Conservation (phyloP, 257 asterid species). For the Avicennia marina region DNA sequence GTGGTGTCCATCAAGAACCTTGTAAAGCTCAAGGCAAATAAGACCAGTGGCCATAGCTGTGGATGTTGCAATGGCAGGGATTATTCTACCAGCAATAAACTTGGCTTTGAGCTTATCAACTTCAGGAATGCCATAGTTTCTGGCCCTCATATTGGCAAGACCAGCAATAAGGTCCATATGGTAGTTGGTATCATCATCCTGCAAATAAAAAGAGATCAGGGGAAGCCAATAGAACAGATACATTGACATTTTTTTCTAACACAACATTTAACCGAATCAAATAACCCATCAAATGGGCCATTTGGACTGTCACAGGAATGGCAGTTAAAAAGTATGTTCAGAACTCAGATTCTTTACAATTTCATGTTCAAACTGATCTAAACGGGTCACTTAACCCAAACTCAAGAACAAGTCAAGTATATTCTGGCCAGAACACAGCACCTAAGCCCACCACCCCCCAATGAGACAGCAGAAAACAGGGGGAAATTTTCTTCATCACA, state of each 20-base stretch:
- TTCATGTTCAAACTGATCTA: no score
- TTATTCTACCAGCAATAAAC: conserved; percentile 39
- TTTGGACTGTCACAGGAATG: no score
- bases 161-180: conserved; percentile 43
- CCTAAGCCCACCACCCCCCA: no score
- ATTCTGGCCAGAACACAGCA: no score
- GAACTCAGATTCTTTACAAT: no score
- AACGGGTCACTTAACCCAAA: no score
- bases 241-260: no score
- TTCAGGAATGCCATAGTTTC: conserved; percentile 45
- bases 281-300: no score
- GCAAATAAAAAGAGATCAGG: conserved; percentile 7
- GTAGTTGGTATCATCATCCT: conserved; percentile 41
- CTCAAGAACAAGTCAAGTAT: no score
- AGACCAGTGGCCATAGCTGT: conserved; percentile 47
- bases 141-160: conserved; percentile 46
- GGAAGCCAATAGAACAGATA: background rate
- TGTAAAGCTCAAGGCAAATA: conserved; percentile 43
- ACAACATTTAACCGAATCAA: no score
- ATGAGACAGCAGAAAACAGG: conserved; percentile 12
- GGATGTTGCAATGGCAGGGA: conserved; percentile 47
- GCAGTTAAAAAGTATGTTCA: no score
- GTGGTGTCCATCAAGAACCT: conserved; percentile 34
- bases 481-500: no score
- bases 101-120: conserved; percentile 44